Evolutionary conservation across 2,329 filamentous ascomycete genomes (phyloP).

Genomic region (Microthyrium microscopicum): DNA sequence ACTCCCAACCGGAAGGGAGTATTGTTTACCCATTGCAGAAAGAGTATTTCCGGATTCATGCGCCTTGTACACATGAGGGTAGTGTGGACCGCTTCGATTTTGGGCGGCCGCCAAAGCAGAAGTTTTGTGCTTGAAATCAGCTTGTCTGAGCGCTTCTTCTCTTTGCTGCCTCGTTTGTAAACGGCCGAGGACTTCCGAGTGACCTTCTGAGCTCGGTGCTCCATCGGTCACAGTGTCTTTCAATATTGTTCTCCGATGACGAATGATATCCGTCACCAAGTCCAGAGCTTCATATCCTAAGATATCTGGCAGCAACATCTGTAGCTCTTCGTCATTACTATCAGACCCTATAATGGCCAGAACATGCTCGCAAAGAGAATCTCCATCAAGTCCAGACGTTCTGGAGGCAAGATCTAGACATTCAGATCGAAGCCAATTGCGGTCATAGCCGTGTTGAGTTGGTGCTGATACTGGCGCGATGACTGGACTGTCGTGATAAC

Average conservation of each 20-base stretch:
- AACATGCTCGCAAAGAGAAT: slow-evolving; percentile 64
- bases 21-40: slow-evolving; percentile 63
- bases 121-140: slow-evolving; percentile 72
- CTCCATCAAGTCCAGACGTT: slow-evolving; percentile 49
- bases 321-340: slow-evolving; percentile 61
- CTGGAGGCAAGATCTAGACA: slow-evolving; percentile 49
- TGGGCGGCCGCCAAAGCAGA: slow-evolving; percentile 54
- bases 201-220: slow-evolving; percentile 22
- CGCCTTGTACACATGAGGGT: slow-evolving; percentile 83
- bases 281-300: slow-evolving; percentile 89
- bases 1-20: slow-evolving; percentile 62
- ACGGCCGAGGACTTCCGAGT: slow-evolving; percentile 32
- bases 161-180: slow-evolving; percentile 63
- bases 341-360: slow-evolving; percentile 55
- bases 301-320: slow-evolving; percentile 75
- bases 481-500: slow-evolving; percentile 20
- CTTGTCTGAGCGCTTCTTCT: slow-evolving; percentile 57
- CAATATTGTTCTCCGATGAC: slow-evolving; percentile 54
- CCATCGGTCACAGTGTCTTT: slow-evolving; percentile 15
- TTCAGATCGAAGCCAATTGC: slow-evolving; percentile 53
- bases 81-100: slow-evolving; percentile 53
- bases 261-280: slow-evolving; percentile 78
- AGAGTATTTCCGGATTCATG: slow-evolving; percentile 77
- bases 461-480: slow-evolving; percentile 17
- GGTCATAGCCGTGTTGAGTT: slow-evolving; percentile 36